phyloP scores from a whole-genome alignment of 2,329 filamentous ascomycete genomes.

The Ceratocystiopsis brevicomis region DNA sequence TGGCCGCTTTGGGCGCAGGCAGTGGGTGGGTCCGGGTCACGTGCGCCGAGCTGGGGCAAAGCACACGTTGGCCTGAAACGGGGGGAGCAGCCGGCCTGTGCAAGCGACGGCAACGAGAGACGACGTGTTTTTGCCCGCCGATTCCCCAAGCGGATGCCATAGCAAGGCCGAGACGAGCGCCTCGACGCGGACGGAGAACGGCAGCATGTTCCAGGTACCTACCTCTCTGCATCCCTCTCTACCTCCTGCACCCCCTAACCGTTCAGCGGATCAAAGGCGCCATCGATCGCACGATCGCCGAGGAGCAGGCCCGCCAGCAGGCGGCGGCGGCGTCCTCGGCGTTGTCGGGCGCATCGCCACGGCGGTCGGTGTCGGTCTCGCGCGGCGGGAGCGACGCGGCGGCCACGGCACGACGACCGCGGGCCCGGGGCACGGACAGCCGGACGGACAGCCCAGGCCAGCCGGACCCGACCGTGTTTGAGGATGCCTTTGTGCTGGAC shows the following conservation, averaged over 20 bases:
- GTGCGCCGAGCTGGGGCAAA: no score
- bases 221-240: neutral
- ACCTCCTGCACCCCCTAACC: neutral
- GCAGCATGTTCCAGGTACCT: constrained; percentile 12
- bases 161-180: no score
- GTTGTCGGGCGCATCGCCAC: constrained; percentile 20
- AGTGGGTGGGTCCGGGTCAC: no score
- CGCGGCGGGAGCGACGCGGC: constrained; percentile 18
- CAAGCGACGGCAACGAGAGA: no score
- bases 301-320: constrained; percentile 72
- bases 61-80: no score
- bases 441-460: constrained; percentile 21
- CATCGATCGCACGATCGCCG: constrained; percentile 72
- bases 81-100: neutral
- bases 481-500: constrained; percentile 70
- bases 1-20: no score
- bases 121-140: no score
- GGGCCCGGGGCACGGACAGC: no score
- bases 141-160: no score
- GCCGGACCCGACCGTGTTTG: constrained; percentile 75
- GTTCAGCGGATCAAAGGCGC: constrained; percentile 70
- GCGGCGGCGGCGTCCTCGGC: constrained; percentile 24
- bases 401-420: no score
- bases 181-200: no score
- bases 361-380: constrained; percentile 26